These are phyloP conservation scores for Candida xiaguanensis DNA, from an alignment of 805 yeast genomes.

Conservation along the genomic window DNA sequence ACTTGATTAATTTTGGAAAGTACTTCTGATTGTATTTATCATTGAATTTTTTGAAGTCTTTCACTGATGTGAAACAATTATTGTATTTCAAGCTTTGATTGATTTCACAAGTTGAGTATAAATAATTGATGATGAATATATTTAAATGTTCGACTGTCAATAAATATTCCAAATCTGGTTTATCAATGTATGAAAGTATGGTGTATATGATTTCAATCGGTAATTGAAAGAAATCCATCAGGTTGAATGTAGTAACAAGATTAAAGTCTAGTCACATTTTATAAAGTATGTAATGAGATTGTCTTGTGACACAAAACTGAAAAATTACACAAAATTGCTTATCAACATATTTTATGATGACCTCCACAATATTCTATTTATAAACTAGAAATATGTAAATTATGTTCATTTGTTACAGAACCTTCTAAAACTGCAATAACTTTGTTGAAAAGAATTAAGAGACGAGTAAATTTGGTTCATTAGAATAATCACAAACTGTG, in stretches of 20 bases:
- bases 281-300: not conserved
- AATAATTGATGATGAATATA: not conserved
- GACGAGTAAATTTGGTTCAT: too few species aligned
- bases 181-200: not conserved
- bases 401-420: too few species aligned
- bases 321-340: not conserved
- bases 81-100: not conserved
- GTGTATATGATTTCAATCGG: constrained; percentile 2
- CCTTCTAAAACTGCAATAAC: too few species aligned
- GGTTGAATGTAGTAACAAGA: too few species aligned
- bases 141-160: not conserved
- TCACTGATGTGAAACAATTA: not conserved
- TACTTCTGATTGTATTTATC: not conserved
- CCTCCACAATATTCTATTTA: too few species aligned
- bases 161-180: not conserved
- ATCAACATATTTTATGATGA: constrained; percentile 1
- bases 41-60: not conserved
- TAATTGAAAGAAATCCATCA: constrained; percentile 1
- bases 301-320: constrained; percentile 1
- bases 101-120: not conserved
- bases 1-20: not conserved
- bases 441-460: too few species aligned
- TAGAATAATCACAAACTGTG: too few species aligned
- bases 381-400: too few species aligned
- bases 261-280: not conserved